These are phyloP conservation scores for Casuarina equisetifolia DNA, from an alignment of 306 rosid genomes.

Conservation along the genomic window DNA sequence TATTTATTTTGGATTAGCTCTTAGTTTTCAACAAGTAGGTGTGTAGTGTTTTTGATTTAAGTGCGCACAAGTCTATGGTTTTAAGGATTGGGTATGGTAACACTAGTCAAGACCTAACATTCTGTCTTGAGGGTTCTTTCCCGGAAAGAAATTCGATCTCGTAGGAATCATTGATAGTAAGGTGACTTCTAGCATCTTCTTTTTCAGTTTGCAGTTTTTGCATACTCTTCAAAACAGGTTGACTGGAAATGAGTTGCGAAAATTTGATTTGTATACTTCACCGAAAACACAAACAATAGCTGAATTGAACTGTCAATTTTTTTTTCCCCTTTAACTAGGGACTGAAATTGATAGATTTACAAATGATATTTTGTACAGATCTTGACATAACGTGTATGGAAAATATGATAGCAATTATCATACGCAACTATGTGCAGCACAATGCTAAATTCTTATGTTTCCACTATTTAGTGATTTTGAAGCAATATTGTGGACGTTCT, in stretches of 20 bases:
- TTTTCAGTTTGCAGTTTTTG: not conserved
- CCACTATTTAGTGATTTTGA: slow-evolving; percentile 21
- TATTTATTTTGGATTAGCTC: too few relatives aligned
- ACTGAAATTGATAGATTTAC: slow-evolving; percentile 7
- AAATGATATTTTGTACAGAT: not conserved
- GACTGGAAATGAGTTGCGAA: not conserved
- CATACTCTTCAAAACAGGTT: not conserved
- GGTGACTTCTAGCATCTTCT: slow-evolving; percentile 31
- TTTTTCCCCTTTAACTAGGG: not conserved
- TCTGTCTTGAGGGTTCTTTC: not conserved
- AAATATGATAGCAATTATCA: not conserved
- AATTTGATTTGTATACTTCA: not conserved
- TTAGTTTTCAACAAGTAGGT: too few relatives aligned
- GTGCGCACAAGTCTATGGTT: too few relatives aligned
- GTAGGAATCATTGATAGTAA: not conserved
- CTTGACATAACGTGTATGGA: slow-evolving; percentile 8
- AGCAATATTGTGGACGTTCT: slow-evolving; percentile 12
- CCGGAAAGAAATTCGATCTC: slow-evolving; percentile 14
- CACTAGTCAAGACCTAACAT: too few relatives aligned
- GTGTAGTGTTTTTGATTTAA: too few relatives aligned
- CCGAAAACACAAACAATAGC: not conserved
- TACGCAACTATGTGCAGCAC: slow-evolving; percentile 10
- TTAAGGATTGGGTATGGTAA: too few relatives aligned
- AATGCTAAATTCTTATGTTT: not conserved
- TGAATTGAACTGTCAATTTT: not conserved